phyloP scores from a whole-genome alignment of 495 filamentous ascomycete species.

The Diplogelasinospora grovesii region DNA sequence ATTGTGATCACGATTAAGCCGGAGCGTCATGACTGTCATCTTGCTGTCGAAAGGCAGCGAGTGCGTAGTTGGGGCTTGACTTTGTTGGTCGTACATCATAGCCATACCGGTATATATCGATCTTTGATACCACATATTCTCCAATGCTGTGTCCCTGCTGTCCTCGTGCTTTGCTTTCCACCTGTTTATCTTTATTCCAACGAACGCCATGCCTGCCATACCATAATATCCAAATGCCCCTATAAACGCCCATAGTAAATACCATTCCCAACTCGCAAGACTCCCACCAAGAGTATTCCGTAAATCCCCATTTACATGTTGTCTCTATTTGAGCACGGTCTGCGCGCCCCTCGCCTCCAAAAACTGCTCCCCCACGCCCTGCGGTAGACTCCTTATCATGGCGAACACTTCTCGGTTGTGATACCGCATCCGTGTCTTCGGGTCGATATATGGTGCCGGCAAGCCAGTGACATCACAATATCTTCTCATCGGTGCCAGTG shows the following conservation, averaged over 20 bases:
- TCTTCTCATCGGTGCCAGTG: slow-evolving; percentile 64
- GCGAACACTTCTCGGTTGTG: slow-evolving; percentile 84
- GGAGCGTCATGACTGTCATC: slow-evolving; percentile 64
- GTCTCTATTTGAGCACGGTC: slow-evolving; percentile 68
- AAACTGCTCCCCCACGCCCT: slow-evolving; percentile 77
- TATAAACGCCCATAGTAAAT: neutral
- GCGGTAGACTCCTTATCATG: slow-evolving; percentile 66
- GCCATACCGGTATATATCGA: neutral
- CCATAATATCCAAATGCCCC: no score
- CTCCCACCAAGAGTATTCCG: neutral
- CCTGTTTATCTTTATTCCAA: neutral
- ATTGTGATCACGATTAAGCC: slow-evolving; percentile 83
- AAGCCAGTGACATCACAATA: slow-evolving; percentile 96
- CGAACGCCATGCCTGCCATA: no score
- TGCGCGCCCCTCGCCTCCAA: slow-evolving; percentile 86
- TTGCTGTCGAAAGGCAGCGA: slow-evolving; percentile 69
- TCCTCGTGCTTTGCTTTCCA: neutral
- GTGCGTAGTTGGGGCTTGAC: slow-evolving; percentile 87
- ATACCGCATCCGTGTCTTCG: slow-evolving; percentile 86
- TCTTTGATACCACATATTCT: neutral
- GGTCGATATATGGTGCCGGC: slow-evolving; percentile 81
- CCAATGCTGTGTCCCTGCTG: neutral
- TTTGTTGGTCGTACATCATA: slow-evolving; percentile 70
- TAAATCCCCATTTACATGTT: neutral
- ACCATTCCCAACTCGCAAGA: slow-evolving; percentile 1